Evolutionary conservation across 2,329 filamentous ascomycete species (phyloP).

Genomic region (Davidsoniella eucalypti): DNA sequence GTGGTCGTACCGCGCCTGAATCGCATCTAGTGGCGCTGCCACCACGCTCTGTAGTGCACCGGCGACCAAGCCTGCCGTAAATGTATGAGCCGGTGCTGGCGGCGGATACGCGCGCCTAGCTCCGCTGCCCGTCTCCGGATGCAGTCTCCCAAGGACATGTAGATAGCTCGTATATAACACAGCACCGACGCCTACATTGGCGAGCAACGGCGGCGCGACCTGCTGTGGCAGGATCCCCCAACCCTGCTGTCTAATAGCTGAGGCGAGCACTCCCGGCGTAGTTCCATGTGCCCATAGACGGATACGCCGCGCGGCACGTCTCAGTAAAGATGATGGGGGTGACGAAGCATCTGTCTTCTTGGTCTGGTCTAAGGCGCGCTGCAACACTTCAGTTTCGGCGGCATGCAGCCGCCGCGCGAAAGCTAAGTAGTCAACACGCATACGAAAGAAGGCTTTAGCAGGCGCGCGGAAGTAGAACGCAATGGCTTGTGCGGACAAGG

Average conservation of each 20-base stretch:
- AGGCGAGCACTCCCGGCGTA: slow-evolving; percentile 51
- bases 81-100: slow-evolving; percentile 44
- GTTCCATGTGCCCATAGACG: slow-evolving; percentile 42
- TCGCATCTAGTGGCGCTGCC: slow-evolving; percentile 58
- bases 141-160: slow-evolving; percentile 47
- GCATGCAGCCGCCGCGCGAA: slow-evolving; percentile 28
- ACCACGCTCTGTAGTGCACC: slow-evolving; percentile 54
- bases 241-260: slow-evolving; percentile 51
- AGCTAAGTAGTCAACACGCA: slow-evolving; percentile 65
- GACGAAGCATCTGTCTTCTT: neutral
- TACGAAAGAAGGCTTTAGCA: slow-evolving; percentile 83
- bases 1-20: slow-evolving; percentile 56
- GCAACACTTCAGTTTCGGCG: slow-evolving; percentile 15
- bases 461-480: slow-evolving; percentile 87
- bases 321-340: neutral
- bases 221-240: slow-evolving; percentile 62
- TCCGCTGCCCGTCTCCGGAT: slow-evolving; percentile 42
- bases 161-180: slow-evolving; percentile 63
- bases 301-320: slow-evolving; percentile 18
- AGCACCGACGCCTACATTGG: slow-evolving; percentile 58
- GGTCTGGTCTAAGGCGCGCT: slow-evolving; percentile 16
- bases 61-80: slow-evolving; percentile 52
- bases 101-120: slow-evolving; percentile 54
- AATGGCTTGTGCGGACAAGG: slow-evolving; percentile 65
- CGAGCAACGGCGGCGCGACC: slow-evolving; percentile 58